Base-by-base conservation (phyloP, 2,329 filamentous ascomycete genomes). In the Myriosclerotinia duriaeana region DNA sequence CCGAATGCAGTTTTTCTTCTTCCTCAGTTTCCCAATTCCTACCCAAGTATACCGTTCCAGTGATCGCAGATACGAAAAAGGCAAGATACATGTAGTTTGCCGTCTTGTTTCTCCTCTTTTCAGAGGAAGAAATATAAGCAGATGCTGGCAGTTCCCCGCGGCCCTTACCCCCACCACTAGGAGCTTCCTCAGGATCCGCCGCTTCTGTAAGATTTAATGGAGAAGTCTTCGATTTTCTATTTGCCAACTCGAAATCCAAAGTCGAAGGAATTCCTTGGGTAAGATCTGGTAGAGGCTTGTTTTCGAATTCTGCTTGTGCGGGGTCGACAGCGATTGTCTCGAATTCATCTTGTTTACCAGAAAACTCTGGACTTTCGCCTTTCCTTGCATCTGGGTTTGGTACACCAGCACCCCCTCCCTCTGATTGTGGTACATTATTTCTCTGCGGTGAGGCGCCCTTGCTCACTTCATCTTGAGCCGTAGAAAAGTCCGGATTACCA, bases 251-350 rank as follows among this genome's bases (percentile, higher is more conserved):
- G 68, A 89, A 89, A 66, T 89, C 91, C 65, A 97, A 84, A 0
- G 93, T 97, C 2, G 93, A 97, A 0, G 94, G 94, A 69, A 98
- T 96, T 70, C 94, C 94, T 75, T 94, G 89, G n/a, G 92, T 95
- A 54, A 98, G 83, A 76, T 98, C 93, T 64, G 94, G 94, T 15
- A 97, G 85, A 64, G 91, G 89, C 74, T 89, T 84, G 63, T 85
- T 82, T 34, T 87, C 82, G 71, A 84, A 80, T 67, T 80, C 72
- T 62, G 80, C 78, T 61, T 75, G 73, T 62, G 81, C 78, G 58
- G 77, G 70, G 53, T 81, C 78, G 65, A 79, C 73, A 60, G 77
- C 73, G 72, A 67, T 68, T 71, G 79, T 74, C 68, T 79, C 75
- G 56, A 73, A 72, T 70, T 75, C 73, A 14, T 69, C 65, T 65